Base-by-base conservation (phyloP, 345 rosid genomes). In the Linum usitatissimum region DNA sequence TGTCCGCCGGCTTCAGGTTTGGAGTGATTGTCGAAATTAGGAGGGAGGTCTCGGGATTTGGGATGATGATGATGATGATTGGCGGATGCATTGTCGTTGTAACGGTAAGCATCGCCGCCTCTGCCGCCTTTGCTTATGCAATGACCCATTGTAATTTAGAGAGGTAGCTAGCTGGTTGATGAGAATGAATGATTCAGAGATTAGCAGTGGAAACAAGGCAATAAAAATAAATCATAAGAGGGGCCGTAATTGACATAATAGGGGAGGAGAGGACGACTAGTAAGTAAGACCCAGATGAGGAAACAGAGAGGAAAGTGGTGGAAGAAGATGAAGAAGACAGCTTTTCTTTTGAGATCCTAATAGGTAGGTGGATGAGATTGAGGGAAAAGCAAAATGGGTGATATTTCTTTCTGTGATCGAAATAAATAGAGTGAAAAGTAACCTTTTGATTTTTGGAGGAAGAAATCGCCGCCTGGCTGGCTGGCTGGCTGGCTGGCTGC, bases 51-150 rank as follows among this genome's bases (percentile, higher is more conserved):
- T 45, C 51, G 13, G 17, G 51, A 45, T 45, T 45, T 45, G 51
- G 51, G 15, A 45, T 45, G 51, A 15, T 40, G 13, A 12, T 40
- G 48, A 40, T 40, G 1, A 7, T 45, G 51, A 45, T 45, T 45
- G 17, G 38, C 5, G 14, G 14, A 45, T 45, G 51, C 51, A 45
- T 45, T 45, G 17, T 10, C 15, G 51, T 45, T 45, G 51, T 45
- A 45, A 13, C 51, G 51, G 51, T 10, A 45, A 45, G 51, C 51
- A 10, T 45, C 51, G 51, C 51, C 51, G 51, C 51, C 51, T 45
- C 51, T 45, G 51, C 51, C 51, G 51, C 51, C 51, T 45, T 45
- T 45, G 51, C 51, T 45, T 45, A 45, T 15, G 51, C 51, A 45
- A 17, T 45, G 51, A 45, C 51, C 51, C 51, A 45, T 45, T 15